These are phyloP conservation scores for Juglanconis oblonga DNA, from an alignment of 2,329 filamentous ascomycete species.

Conservation along the genomic window DNA sequence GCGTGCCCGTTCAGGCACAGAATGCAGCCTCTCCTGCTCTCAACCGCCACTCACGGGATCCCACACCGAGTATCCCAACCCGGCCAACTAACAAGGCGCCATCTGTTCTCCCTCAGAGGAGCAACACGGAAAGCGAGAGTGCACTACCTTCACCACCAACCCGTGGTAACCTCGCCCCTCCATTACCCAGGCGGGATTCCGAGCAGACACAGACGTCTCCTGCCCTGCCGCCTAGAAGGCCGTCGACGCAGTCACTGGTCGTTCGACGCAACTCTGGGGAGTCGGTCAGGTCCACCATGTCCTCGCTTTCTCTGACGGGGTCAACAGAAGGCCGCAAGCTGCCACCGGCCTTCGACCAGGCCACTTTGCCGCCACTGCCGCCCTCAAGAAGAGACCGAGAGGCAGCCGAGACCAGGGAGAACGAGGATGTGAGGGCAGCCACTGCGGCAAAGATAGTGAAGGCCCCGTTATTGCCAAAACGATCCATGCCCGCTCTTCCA, in stretches of 20 bases:
- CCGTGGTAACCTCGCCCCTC: conserved; percentile 29
- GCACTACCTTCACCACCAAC: conserved; percentile 24
- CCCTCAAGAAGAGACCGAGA: conserved; percentile 54
- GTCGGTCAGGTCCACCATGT: conserved; percentile 54
- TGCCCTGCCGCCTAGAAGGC: conserved; percentile 47
- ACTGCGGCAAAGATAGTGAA: conserved; percentile 20
- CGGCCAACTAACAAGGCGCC: conserved; percentile 31
- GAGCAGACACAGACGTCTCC: conserved; percentile 38
- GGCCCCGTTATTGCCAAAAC: conserved; percentile 33
- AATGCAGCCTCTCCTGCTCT: conserved; percentile 20
- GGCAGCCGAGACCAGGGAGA: conserved; percentile 36
- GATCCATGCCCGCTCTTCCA: conserved; percentile 36
- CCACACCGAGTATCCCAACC: conserved; percentile 37
- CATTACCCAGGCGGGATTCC: conserved; percentile 36
- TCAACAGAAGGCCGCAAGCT: conserved; percentile 52
- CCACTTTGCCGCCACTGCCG: conserved; percentile 57
- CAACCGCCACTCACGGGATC: conserved; percentile 21
- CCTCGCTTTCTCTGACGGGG: conserved; percentile 45
- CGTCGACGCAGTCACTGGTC: conserved; percentile 41
- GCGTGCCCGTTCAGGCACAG: conserved; percentile 20
- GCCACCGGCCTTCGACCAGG: conserved; percentile 53
- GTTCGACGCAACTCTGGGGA: conserved; percentile 54
- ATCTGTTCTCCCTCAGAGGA: conserved; percentile 39
- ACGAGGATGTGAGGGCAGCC: conserved; percentile 29
- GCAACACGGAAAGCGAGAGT: conserved; percentile 23